These are phyloP conservation scores for Dactylellina sp. DNA, from an alignment of 2,329 filamentous ascomycete species.

Conservation along the genomic window DNA sequence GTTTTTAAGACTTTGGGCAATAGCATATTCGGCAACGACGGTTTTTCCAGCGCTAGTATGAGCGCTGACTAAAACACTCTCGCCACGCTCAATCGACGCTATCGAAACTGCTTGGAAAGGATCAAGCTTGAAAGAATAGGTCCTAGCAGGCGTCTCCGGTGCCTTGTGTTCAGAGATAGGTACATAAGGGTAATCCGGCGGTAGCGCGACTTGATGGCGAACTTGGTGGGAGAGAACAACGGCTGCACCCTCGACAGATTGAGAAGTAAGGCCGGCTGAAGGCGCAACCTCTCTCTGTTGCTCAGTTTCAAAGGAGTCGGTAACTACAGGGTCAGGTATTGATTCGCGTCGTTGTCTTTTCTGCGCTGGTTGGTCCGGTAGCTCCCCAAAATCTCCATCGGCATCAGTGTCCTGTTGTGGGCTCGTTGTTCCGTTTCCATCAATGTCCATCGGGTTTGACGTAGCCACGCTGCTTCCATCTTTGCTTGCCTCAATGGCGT, in stretches of 20 bases:
- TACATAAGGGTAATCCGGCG: conserved; percentile 91
- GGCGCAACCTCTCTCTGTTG: conserved; percentile 90
- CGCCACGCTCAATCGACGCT: conserved; percentile 91
- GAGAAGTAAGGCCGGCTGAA: conserved; percentile 75
- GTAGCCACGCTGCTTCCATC: conserved; percentile 56
- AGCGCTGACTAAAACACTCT: conserved; percentile 95
- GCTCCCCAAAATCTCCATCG: conserved; percentile 63
- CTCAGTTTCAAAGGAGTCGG: conserved; percentile 94
- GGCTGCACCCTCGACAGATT: conserved; percentile 73
- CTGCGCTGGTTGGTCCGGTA: conserved; percentile 63
- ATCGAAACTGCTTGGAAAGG: conserved; percentile 97
- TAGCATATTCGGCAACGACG: conserved; percentile 96
- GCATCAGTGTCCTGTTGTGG: conserved; percentile 60
- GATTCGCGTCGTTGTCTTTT: conserved; percentile 68
- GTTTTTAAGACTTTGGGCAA: conserved; percentile 94
- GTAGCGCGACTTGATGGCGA: conserved; percentile 95
- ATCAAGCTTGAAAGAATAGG: conserved; percentile 90
- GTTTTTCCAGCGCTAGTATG: conserved; percentile 99
- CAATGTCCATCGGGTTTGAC: conserved; percentile 60
- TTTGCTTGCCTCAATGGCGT: conserved; percentile 54
- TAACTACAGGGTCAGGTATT: conserved; percentile 82
- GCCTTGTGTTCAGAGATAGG: conserved; percentile 94
- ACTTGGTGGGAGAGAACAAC: conserved; percentile 96
- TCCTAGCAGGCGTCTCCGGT: conserved; percentile 85
- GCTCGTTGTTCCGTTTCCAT: conserved; percentile 63